These are phyloP conservation scores for Didymellaceae sp. DNA, from an alignment of 2,329 filamentous ascomycete genomes.

Conservation along the genomic window DNA sequence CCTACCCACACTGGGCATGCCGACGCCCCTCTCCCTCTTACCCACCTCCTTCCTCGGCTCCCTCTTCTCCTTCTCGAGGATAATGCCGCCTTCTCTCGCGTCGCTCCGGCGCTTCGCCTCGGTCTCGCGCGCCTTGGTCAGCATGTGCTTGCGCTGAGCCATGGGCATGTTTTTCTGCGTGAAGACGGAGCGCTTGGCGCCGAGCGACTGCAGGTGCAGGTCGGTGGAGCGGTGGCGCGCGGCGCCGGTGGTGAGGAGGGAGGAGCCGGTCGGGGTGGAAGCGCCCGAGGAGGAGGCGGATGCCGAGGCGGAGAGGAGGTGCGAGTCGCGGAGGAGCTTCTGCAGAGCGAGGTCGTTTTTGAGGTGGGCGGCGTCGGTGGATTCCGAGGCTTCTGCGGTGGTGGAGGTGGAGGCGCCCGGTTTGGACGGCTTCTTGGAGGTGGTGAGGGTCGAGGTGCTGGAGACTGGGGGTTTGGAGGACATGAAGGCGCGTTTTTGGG, in stretches of 20 bases:
- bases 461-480: slow-evolving; percentile 59
- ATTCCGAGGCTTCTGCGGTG: slow-evolving; percentile 56
- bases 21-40: slow-evolving; percentile 67
- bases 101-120: slow-evolving; percentile 77
- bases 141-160: slow-evolving; percentile 83
- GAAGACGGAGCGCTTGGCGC: slow-evolving; percentile 76
- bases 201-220: slow-evolving; percentile 80
- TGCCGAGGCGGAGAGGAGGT: slow-evolving; percentile 75
- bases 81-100: slow-evolving; percentile 87
- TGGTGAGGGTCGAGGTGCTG: slow-evolving; percentile 32
- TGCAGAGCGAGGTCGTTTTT: slow-evolving; percentile 94
- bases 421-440: slow-evolving; percentile 22
- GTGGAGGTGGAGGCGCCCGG: too few species aligned
- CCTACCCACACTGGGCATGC: slow-evolving; percentile 78
- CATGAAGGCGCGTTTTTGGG: slow-evolving; percentile 81
- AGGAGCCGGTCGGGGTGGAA: slow-evolving; percentile 51
- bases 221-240: slow-evolving; percentile 83
- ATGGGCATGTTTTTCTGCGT: slow-evolving; percentile 89
- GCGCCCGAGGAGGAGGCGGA: slow-evolving; percentile 58
- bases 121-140: slow-evolving; percentile 66
- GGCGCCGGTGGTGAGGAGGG: slow-evolving; percentile 63
- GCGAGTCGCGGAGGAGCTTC: slow-evolving; percentile 87
- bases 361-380: slow-evolving; percentile 69
- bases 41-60: slow-evolving; percentile 56
- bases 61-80: slow-evolving; percentile 70